Evolutionary conservation across 768 basidiomycete genomes (phyloP), one percentile per base, ranked within the genome.

Genomic region (Mycena maculata): DNA sequence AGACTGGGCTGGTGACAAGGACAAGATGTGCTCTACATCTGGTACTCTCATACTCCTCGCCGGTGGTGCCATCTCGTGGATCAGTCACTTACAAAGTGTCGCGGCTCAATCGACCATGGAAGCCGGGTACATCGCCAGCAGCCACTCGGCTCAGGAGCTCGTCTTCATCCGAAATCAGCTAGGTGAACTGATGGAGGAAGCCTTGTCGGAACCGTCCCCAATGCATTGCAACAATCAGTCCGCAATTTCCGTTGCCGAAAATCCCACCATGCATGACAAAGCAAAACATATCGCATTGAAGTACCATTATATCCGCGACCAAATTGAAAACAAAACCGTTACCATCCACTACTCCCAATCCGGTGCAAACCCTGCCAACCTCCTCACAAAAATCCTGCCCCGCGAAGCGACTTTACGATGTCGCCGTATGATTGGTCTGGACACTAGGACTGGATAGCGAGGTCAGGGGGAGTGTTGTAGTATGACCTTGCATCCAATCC

Each of bases 191-290:
- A 31, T 52, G 30, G 49, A 28, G 33, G 12, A 33, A 8, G 11
- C 16, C 2, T 15, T 15, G 5, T 8, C 31, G 7, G 30, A 31
- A 31, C 30, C 49, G 41, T 48, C 47, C 7, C 47, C 47, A 13
- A 48, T 48, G 47, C 47, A 48, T 16, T 48, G 47, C 47, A 22
- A 48, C 47, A 48, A 48, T 22, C 47, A 48, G 47, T 48, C 47
- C 6, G n/a, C 47, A 7, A 48, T 48, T 7, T 25, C 47, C 4
- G 47, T 48, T n/a, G 27, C 47, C 22, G 47, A 48, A 25, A 48
- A 48, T n/a, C 47, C 47, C 10, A 22, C 47, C 7, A 48, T 48
- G 47, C 47, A 48, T 16, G 47, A 48, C 47, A 48, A 48, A 16
- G 47, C 27, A 8, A 48, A 48, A 16, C 47, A 48, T 28, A 28